Evolutionary conservation across 495 filamentous ascomycete genomes (phyloP), one percentile per base, ranked within the genome.

Genomic region (Aspergillus nanangensis): DNA sequence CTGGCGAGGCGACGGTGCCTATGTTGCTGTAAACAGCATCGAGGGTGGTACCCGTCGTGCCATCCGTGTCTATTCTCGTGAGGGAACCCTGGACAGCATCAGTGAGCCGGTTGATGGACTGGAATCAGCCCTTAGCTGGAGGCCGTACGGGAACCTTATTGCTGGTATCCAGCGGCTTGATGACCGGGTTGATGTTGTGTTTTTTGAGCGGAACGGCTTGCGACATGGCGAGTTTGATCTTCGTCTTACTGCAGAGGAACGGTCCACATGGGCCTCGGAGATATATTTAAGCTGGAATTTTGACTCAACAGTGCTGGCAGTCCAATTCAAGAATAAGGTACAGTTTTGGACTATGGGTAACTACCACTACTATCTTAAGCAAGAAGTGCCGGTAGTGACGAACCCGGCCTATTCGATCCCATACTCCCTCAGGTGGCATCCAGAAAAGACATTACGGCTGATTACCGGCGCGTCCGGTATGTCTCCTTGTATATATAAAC

Each of bases 281-380:
- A 80, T 96, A 33, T 62, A 71, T 1, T 61, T 98, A 5, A 72
- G 77, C 43, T 98, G 93, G 93, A 97, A 96, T 50, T 66, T 81
- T 13, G 92, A 97, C 56, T 97, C 93, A 0, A 88, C 85, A 3
- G 88, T 95, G 11, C 76, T 98, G 18, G 93, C 93, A 3, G 83
- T 96, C 8, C 75, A 75, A 17, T 80, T 90, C 56, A 68, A 70
- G 33, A 82, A 95, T 51, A 76, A 83, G 32, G 69, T 92, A 13
- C 93, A 98, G 54, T 69, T 97, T n/a, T 98, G 93, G 91, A 94
- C 88, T 2, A 93, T 85, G 73, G 87, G 90, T 8, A 98, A 98
- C 60, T 98, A 98, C 56, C 87, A 98, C 57, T 97, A 90, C 75
- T 97, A 97, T 59, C 70, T 97, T n/a, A 98, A 97, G 66, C 92